Base-by-base conservation (phyloP, 1,284 basidiomycete species). In the Marasmius sp. region DNA sequence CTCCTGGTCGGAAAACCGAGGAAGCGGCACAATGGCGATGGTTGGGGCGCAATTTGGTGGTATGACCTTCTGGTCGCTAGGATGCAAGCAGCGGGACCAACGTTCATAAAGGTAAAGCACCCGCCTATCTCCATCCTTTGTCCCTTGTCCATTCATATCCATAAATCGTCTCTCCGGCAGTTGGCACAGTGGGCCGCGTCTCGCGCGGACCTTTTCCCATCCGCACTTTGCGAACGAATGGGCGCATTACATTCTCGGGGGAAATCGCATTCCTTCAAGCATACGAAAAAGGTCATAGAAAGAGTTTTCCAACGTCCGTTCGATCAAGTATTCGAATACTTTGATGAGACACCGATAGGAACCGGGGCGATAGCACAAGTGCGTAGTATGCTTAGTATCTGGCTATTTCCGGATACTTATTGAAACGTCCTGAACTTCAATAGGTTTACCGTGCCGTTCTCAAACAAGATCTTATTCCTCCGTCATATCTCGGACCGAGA, bases 171-270 rank as follows among this genome's bases (percentile, higher is more conserved):
- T 59, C 16, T 55, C 41, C 22, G 57, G 10, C 69, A 95, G 93
- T 85, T 99, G 57, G 94, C 94, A 1, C 97, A 99, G 84, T 99
- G 97, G 97, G 97, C 97, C 1, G 97, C 93, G 6, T 96, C 95
- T 34, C 86, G 97, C 58, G 91, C 92, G 52, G 97, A 99, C 74
- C 80, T 99, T 6, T 99, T 99, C 77, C 94, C 97, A 0, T 82
- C 89, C n/a, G 76, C 87, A n/a, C 85, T 99, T 5, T 99, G 97
- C 74, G 84, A 92, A 61, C 85, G 86, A 64, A 83, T 99, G 69
- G 94, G 93, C 53, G 86, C 88, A 60, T 80, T 98, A 14, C 97
- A 99, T 72, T 98, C 96, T 2, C 91, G 87, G 67, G 95, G 91
- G 61, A 90, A 86, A 65, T 89, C 94, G 0, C 97, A 99, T 77